A percentile compares a stretch with the other conserved stretches of the same genome.
Evolutionary conservation across 1,284 basidiomycete species (phyloP).

Genomic region (Trametes polyzona): DNA sequence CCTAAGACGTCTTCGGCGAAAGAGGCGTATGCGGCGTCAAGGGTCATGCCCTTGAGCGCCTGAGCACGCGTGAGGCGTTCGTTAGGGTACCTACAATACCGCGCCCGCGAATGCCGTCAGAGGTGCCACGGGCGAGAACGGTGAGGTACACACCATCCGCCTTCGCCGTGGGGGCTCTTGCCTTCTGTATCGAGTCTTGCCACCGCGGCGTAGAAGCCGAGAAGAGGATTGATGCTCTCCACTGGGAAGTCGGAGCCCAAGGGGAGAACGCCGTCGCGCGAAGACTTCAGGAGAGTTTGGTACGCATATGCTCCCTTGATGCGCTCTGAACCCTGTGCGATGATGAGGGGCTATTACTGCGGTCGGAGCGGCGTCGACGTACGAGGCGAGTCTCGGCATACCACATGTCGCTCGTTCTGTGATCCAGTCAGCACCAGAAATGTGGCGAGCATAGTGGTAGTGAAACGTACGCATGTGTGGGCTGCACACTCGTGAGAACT

Average conservation of each 20-base stretch:
- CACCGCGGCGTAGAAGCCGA: conserved; percentile 89
- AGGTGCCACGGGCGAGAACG: too few relatives aligned
- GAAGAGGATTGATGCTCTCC: conserved; percentile 78
- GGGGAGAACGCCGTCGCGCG: conserved; percentile 61
- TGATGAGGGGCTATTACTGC: neutral
- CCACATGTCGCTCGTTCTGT: conserved; percentile 88
- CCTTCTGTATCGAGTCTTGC: conserved; percentile 72
- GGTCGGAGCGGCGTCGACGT: conserved; percentile 23
- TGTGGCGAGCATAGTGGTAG: neutral
- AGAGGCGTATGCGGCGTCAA: conserved; percentile 85
- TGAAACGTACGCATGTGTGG: conserved; percentile 79
- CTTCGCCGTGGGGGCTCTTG: conserved; percentile 78
- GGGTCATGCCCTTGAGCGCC: conserved; percentile 84
- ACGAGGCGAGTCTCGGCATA: conserved; percentile 85
- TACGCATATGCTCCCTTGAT: conserved; percentile 91
- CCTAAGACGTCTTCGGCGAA: conserved; percentile 77
- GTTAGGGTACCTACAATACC: conserved; percentile 66
- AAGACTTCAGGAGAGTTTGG: conserved; percentile 68
- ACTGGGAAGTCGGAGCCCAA: conserved; percentile 94
- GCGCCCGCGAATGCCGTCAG: too few relatives aligned
- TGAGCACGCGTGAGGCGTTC: conserved; percentile 78
- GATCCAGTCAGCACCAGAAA: conserved; percentile 1
- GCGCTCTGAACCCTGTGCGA: conserved; percentile 70
- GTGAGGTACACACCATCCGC: conserved; percentile 68
- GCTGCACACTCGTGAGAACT: conserved; percentile 94